phyloP scores from a whole-genome alignment of 768 basidiomycete genomes.

The Lentinula aciculospora region DNA sequence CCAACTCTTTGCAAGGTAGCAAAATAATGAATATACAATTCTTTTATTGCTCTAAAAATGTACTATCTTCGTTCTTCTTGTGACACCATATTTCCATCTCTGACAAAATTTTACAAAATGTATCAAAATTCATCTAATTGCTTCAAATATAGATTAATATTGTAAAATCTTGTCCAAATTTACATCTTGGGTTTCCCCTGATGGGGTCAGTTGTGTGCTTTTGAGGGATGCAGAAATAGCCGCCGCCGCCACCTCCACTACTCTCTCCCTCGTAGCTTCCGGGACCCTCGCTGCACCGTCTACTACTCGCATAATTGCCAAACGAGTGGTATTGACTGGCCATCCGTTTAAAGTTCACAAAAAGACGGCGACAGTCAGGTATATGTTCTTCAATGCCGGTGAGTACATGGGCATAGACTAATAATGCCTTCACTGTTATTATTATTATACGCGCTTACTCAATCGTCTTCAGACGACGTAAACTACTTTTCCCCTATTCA shows the following conservation, averaged over 20 bases:
- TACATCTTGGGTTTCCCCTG: too few relatives aligned
- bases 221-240: slow-evolving; percentile 54
- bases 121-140: too few relatives aligned
- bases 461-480: slow-evolving; percentile 62
- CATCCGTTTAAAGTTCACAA: slow-evolving; percentile 98
- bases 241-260: slow-evolving; percentile 25
- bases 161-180: too few relatives aligned
- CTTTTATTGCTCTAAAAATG: too few relatives aligned
- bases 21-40: too few relatives aligned
- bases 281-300: slow-evolving; percentile 86
- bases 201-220: slow-evolving; percentile 71
- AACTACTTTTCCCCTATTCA: slow-evolving; percentile 92
- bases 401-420: too few relatives aligned
- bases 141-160: too few relatives aligned
- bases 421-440: slow-evolving; percentile 8
- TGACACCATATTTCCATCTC: too few relatives aligned
- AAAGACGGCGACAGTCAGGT: slow-evolving; percentile 93
- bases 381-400: slow-evolving; percentile 97
- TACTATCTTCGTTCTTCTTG: too few relatives aligned
- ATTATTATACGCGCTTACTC: too few relatives aligned
- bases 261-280: slow-evolving; percentile 81
- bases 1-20: too few relatives aligned
- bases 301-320: slow-evolving; percentile 86
- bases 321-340: slow-evolving; percentile 91
- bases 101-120: too few relatives aligned